phyloP scores from a whole-genome alignment of 2,329 filamentous ascomycete genomes.

The Dichotomopilus funicola region DNA sequence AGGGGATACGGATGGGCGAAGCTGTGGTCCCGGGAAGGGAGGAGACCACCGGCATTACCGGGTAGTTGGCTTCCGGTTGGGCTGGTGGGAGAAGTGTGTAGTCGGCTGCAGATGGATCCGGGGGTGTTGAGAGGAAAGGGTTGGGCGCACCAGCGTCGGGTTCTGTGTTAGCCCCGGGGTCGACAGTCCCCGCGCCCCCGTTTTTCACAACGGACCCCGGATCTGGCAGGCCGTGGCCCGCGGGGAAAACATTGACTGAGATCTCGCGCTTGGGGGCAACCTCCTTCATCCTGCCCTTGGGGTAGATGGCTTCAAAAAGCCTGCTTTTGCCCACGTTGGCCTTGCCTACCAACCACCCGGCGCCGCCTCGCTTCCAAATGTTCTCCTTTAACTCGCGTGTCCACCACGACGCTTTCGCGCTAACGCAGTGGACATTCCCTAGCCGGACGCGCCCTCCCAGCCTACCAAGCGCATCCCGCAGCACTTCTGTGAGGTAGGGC shows the following conservation, averaged over 20 bases:
- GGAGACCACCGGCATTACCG: constrained; percentile 79
- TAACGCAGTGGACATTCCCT: constrained; percentile 82
- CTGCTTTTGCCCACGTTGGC: constrained; percentile 96
- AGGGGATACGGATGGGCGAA: constrained; percentile 87
- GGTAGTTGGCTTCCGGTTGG: constrained; percentile 66
- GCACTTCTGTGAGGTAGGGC: constrained; percentile 72
- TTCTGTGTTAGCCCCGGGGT: not conserved
- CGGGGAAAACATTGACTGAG: constrained; percentile 27
- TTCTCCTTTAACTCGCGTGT: constrained; percentile 79
- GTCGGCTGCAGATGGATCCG: constrained; percentile 20
- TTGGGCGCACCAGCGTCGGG: not conserved
- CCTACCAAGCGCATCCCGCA: constrained; percentile 69
- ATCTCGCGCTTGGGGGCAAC: constrained; percentile 34
- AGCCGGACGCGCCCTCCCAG: constrained; percentile 65
- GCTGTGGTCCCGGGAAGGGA: constrained; percentile 88
- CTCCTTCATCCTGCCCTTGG: constrained; percentile 57
- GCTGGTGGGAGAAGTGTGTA: constrained; percentile 66
- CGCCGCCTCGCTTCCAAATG: constrained; percentile 77
- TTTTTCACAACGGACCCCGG: too few species aligned
- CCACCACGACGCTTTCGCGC: constrained; percentile 84
- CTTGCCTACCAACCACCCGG: constrained; percentile 95
- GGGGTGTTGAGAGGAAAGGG: constrained; percentile 8
- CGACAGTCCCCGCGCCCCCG: not conserved
- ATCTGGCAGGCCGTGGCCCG: too few species aligned
- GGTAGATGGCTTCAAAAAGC: constrained; percentile 81